Base-by-base conservation (phyloP, 2,329 filamentous ascomycete genomes). In the Neurospora crassa region DNA sequence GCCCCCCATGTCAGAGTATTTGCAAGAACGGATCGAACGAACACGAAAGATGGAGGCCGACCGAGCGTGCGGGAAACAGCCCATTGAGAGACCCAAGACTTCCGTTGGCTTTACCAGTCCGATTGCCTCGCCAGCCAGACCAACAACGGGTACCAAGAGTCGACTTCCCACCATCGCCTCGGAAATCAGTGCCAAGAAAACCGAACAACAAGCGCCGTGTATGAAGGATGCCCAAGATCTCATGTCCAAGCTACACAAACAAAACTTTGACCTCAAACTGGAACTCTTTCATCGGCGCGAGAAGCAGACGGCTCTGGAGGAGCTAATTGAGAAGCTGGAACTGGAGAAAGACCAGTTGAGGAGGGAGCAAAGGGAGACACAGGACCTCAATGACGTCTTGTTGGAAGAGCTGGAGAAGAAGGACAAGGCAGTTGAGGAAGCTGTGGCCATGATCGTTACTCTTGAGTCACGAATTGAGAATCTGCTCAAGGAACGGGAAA, bases 261-360 rank as follows among this genome's bases (percentile, higher is more conserved):
- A 92, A 80, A 93, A 93, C 76, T 93, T 93, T 75, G 90, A 92
- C 74, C 83, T 93, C 59, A 93, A 93, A 79, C 83, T 93, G 41
- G 90, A 93, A 77, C 80, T 93, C 0, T 92, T 87, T 75, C 90
- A 93, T 77, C 85, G 90, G 7, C 85, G 91, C 40, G 87, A 93
- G 79, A 85, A 86, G 70, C 89, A 91, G 76, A 84, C 83, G 10
- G 82, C 81, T 29, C 76, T 92, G 42, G 89, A 92, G 76, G 83
- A 85, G 42, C 83, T 84, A 53, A 75, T 90, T n/a, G 85, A 88
- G 45, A 79, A 78, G 5, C 80, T 92, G 20, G 86, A 89, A 73
- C 78, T 80, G 8, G 84, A 89, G 70, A 85, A 86, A 73, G 80
- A 79, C 4, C 86, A 87, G 76, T 34, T 63, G 24, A 63, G 53